A percentile compares a stretch with the other conserved stretches of the same genome.
Evolutionary conservation across 129 eudicot species (phyloP).

Genomic region (Oenanthe sinensis): DNA sequence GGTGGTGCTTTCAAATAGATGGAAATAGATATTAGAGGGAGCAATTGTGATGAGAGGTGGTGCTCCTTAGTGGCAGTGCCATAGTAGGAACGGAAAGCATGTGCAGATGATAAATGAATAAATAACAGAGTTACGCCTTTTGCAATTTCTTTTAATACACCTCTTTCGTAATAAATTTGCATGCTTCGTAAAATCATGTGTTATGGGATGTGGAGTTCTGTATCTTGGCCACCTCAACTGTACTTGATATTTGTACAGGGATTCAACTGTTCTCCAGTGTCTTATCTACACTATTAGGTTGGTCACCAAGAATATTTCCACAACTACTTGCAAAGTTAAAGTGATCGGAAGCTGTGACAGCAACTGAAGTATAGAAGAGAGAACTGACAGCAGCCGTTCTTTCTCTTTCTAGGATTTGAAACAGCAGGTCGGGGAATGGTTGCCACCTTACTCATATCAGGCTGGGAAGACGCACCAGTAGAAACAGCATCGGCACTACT

Average conservation of each 20-base stretch:
- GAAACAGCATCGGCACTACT: conserved; percentile 20
- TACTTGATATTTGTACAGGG: conserved; percentile 35
- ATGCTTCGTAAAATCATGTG: too few relatives aligned
- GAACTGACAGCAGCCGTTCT: conserved; percentile 27
- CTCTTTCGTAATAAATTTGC: too few relatives aligned
- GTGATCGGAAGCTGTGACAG: conserved; percentile 30
- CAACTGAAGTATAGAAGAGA: conserved; percentile 36
- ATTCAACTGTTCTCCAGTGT: conserved; percentile 24
- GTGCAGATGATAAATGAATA: too few relatives aligned
- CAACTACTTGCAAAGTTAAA: conserved; percentile 23
- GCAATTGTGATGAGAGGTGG: conserved; percentile 40
- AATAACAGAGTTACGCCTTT: too few relatives aligned
- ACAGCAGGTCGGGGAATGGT: conserved; percentile 33
- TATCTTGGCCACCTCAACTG: conserved; percentile 71
- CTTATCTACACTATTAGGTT: conserved; percentile 20
- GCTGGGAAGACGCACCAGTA: conserved; percentile 24
- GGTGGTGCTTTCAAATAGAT: conserved; percentile 3
- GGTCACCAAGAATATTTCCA: conserved; percentile 22
- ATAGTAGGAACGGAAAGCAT: too few relatives aligned
- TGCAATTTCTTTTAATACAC: too few relatives aligned
- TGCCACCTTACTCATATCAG: conserved; percentile 24
- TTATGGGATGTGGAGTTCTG: too few relatives aligned
- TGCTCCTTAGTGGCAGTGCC: too few relatives aligned
- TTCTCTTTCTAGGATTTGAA: conserved; percentile 70
- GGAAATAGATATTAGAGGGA: conserved; percentile 12